Base-by-base conservation (phyloP, 805 yeast genomes). In the Wickerhamiella azyma region DNA sequence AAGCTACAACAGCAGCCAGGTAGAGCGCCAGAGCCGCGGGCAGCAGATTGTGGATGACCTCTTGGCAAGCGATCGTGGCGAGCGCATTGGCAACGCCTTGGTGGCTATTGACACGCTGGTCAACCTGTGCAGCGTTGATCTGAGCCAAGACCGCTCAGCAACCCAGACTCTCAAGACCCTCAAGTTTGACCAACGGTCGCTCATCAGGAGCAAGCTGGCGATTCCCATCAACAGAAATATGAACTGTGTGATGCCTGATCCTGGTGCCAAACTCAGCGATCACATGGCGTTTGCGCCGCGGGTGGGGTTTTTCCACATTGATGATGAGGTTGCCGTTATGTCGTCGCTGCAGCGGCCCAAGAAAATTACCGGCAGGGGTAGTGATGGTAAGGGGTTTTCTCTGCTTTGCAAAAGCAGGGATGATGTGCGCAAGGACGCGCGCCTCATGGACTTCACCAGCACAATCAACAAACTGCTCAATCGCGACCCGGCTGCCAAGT, bases 361-460 rank as follows among this genome's bases (percentile, higher is more conserved):
- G 54, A 79, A 83, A 52, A 66, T 92, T 8, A 75, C 75, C 11
- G 66, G 89, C 2, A 62, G 75, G 35, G 98, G 97, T 0, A 76
- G 84, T 2, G 84, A 89, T 62, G 88, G 89, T 8, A 63, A 65
- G n/a, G 61, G 66, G 1, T 88, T 88, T 59, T 73, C 80, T 16
- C 70, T 92, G 13, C 70, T 92, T 65, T 79, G 94, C 55, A 92
- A 92, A 58, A 77, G 80, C 8, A 74, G 77, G 51, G 99, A 92
- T 62, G 98, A 92, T 65, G 79, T 94, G 16, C 67, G 97, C 52
- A 94, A 94, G 58, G 99, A 94, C 66, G 92, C 95, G 3, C 82
- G 94, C 55, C 75, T 89, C 44, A 82, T 86, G 82, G 92, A 94
- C 55, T 81, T 92, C 55, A 85, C 96, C 0, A 76, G 85, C 1